Evolutionary conservation across 495 filamentous ascomycete genomes (phyloP).

Genomic region (Margaritispora aquatica): DNA sequence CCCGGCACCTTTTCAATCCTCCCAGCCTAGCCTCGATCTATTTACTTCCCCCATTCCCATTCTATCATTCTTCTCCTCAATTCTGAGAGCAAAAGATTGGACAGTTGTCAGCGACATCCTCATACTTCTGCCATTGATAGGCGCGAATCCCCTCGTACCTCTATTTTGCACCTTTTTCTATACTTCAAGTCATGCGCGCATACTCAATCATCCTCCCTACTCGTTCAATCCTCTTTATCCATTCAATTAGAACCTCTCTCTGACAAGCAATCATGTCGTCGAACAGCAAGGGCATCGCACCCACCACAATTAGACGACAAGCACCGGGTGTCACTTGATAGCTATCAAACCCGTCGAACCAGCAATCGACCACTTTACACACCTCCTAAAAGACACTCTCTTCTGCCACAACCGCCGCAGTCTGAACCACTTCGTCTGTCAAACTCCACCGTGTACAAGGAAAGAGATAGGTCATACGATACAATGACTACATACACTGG

Average conservation of each 20-base stretch:
- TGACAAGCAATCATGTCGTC: conserved; percentile 32
- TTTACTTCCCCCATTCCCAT: conserved; percentile 19
- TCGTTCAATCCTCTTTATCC: conserved; percentile 22
- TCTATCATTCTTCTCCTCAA: conserved; percentile 7
- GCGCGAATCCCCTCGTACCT: conserved; percentile 20
- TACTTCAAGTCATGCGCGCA: conserved; percentile 8
- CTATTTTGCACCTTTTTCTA: conserved; percentile 6
- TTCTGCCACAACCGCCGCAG: not conserved
- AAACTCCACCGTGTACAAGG: not conserved
- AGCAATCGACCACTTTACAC: not conserved
- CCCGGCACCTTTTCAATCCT: conserved; percentile 20
- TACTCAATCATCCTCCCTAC: conserved; percentile 9
- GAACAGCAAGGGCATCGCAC: conserved; percentile 24
- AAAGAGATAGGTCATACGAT: not conserved
- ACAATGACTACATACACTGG: conserved; percentile 21
- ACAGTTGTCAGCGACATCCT: conserved; percentile 18
- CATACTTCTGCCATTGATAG: conserved; percentile 24
- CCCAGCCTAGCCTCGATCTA: conserved; percentile 24
- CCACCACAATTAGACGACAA: conserved; percentile 16
- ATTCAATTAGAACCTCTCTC: conserved; percentile 27
- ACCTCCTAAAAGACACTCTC: conserved; percentile 7
- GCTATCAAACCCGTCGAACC: conserved; percentile 7
- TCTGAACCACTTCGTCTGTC: conserved; percentile 3
- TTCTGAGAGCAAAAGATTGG: conserved; percentile 16
- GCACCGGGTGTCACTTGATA: conserved; percentile 22